Evolutionary conservation across 1,139 yeast species (phyloP), one percentile per base, ranked within the genome.

Genomic region (Chernovozyma sophiae-reginae): DNA sequence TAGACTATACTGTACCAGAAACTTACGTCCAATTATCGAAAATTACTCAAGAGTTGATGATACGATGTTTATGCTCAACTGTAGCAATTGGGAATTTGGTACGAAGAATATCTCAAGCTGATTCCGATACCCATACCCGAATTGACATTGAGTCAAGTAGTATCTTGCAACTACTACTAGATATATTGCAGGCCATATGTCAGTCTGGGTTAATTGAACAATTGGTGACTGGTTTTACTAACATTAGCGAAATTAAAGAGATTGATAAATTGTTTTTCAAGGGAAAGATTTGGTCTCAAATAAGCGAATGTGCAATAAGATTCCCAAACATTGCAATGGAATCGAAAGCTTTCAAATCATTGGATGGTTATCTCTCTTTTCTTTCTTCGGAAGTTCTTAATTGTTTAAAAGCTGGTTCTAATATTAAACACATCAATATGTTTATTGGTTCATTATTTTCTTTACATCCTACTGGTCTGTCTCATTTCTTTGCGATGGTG

Each of bases 191-290:
- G n/a, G 39, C 25, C 10, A n/a, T 31, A 13, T 15, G 27, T 13
- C 7, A 12, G 6, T 7, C 15, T 11, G 27, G 27, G 15, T 10
- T 20, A 20, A 20, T 20, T 7, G 10, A 20, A 6, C 10, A 6
- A 20, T 7, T 20, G 6, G 6, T 20, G 10, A 6, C 6, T 6
- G 10, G 10, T 7, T 7, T 10, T 20, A 7, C 27, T 25, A 19
- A 35, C 2, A 38, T 39, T 3, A 17, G 51, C 5, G 58, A 60
- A 32, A 32, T 46, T 6, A 59, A 53, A 35, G 74, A 68, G 39
- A 43, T 67, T 11, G 71, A 68, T 36, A 65, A 62, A 38, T 45
- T 68, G 7, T 14, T 70, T 4, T 68, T 62, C 44, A 63, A 55
- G 36, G 74, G 75, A 0, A 54, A 48, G 34, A 38, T 49, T 4